Base-by-base conservation (phyloP, 257 asterid species). In the Euphrasia confusa region DNA sequence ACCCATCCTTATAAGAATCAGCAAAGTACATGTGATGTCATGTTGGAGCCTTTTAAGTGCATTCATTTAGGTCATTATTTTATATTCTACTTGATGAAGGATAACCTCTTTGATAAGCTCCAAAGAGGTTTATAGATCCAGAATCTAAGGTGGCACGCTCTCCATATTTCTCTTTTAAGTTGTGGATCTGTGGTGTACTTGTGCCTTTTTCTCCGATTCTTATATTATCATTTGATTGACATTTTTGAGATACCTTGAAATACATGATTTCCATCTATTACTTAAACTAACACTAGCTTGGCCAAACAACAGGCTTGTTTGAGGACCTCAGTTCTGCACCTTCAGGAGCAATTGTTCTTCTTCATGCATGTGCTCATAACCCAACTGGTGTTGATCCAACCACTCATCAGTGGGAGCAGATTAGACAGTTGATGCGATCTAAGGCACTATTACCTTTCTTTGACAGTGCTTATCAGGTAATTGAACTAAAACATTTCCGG, bases 351-450 rank as follows among this genome's bases (percentile, higher is more conserved):
- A 79, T 93, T 59, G 95, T 93, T 69, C 96, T 93, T 67, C 89
- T 93, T 68, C 99, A 93, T 60, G 99, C 99, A 44, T 93, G 99
- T 72, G 99, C 99, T 61, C 99, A 93, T 75, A 93, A 93, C 75
- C 99, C 99, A 49, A 93, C 99, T 52, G 99, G 99, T 68, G 99
- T 93, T 64, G 99, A 93, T 78, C 97, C 99, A 47, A 93, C 99
- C 75, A 64, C 78, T 71, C 77, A 83, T 71, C 96, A 93, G 73
- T 93, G 99, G 99, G 96, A 89, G 74, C 81, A 83, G 70, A 89
- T 89, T 61, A 87, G 97, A 78, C 81, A 71, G 82, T 67, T 93
- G 61, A 80, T 89, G 83, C 83, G 99, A 77, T 83, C 94, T 4
- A 93, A 78, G 76, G 78, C 87, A 58, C 65, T 89, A 77, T 76